A percentile compares a stretch with the other conserved stretches of the same genome.
phyloP scores from a whole-genome alignment of 129 eudicot species.

The Gnaphalium uliginosum region DNA sequence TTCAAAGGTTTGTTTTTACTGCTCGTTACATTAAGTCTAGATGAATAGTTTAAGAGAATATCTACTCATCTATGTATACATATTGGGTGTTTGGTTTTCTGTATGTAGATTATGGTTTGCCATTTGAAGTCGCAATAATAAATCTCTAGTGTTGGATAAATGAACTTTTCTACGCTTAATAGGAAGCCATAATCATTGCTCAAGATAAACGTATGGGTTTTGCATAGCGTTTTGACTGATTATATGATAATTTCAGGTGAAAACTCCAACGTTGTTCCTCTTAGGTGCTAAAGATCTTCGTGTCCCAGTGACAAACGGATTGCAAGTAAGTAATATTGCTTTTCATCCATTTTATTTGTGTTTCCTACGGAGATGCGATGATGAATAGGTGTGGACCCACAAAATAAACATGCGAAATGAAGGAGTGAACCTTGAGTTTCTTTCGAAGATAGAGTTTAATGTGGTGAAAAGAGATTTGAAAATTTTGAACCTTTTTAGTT shows the following conservation, averaged over 20 bases:
- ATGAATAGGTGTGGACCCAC: not conserved
- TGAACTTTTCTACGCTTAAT: not conserved
- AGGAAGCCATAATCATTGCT: not conserved
- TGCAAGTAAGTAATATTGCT: slow-evolving; percentile 63
- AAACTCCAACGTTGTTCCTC: slow-evolving; percentile 85
- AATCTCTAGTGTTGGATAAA: not conserved
- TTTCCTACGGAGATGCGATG: not conserved
- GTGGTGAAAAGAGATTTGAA: not conserved
- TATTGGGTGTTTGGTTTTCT: not conserved
- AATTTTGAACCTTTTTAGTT: not conserved
- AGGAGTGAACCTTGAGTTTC: not conserved
- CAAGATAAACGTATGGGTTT: not conserved
- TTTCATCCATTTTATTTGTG: not conserved
- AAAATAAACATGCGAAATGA: not conserved
- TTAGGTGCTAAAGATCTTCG: slow-evolving; percentile 94
- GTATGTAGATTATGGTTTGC: not conserved
- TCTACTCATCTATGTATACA: not conserved
- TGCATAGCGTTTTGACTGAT: not conserved
- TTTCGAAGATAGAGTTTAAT: not conserved
- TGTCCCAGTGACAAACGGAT: slow-evolving; percentile 79
- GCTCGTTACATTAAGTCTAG: not conserved
- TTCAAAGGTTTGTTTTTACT: slow-evolving; percentile 51
- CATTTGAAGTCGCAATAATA: not conserved
- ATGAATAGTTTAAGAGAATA: not conserved
- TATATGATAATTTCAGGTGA: slow-evolving; percentile 59